Evolutionary conservation across 192 early-diverging fungal genomes (phyloP), one percentile per base, ranked within the genome.

Genomic region (Podila epigama): DNA sequence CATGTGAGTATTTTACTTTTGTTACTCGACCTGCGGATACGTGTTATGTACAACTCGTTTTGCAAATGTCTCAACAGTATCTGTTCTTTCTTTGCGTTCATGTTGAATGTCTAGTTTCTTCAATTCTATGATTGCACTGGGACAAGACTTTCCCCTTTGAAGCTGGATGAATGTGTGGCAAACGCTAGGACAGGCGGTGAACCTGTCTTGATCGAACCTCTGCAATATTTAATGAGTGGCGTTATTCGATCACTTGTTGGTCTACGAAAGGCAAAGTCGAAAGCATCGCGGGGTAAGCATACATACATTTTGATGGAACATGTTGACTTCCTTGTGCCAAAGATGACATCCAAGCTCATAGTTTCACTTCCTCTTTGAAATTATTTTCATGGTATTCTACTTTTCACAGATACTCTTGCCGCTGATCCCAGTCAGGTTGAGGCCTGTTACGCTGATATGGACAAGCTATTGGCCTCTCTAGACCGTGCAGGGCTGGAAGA

Each of bases 401-500:
- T 48, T 36, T 55, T 28, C 27, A n/a, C 16, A 54, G 15, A 60
- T 18, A 15, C 27, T 6, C 50, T 51, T 20, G 35, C 39, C 1
- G 62, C 51, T 7, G 69, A 82, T 40, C 55, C 70, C 27, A 29
- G 50, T 15, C 51, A 71, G 25, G 40, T 83, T 18, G 20, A 58
- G 15, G 64, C 69, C 5, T 67, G 66, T 22, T 57, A 71, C 44
- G 59, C 56, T 4, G 50, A 66, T 6, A 40, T 83, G 57, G 22
- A 52, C 6, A 77, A 68, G 27, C 44, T 89, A 27, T 63, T 83
- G 18, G 42, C 66, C 7, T 70, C 86, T 12, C 70, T 92, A 25
- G 53, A 85, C 9, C 78, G 81, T 12, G 79, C 84, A 0, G 87
- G 88, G 40, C 63, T 90, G n/a, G 86, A 87, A 35, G 91, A 93